Evolutionary conservation across 139 green algal species (phyloP).

Genomic region (Tetradesmus lagerheimii): DNA sequence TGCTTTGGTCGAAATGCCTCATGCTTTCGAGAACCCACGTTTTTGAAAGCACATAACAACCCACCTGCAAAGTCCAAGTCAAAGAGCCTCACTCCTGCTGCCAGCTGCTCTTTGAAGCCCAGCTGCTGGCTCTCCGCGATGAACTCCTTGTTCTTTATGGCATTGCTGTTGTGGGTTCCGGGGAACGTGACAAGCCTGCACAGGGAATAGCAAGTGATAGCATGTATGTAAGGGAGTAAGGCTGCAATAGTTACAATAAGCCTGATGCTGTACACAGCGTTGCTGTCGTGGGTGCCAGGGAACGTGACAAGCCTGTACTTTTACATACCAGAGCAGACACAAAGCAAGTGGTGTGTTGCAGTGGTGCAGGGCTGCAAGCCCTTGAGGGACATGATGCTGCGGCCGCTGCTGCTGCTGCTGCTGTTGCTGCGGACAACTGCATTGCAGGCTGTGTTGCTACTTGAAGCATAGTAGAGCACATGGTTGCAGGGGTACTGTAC

Average conservation of each 20-base stretch:
- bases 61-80: constrained; percentile 23
- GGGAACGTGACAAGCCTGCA: constrained; percentile 32
- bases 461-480: too few species aligned
- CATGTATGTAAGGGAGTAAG: too few species aligned
- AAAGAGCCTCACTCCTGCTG: constrained; percentile 19
- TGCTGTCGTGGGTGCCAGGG: background rate
- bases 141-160: background rate
- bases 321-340: background rate
- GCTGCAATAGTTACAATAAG: background rate
- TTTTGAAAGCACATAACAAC: background rate
- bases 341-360: background rate
- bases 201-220: too few species aligned
- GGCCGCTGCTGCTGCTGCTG: background rate
- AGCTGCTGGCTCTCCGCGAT: constrained; percentile 30
- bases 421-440: too few species aligned
- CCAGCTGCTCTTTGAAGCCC: constrained; percentile 14
- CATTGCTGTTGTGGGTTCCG: constrained; percentile 38
- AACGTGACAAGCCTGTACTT: background rate
- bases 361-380: too few species aligned
- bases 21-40: too few species aligned
- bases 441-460: too few species aligned
- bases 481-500: too few species aligned
- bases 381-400: too few species aligned
- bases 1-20: too few species aligned
- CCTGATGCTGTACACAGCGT: background rate